Percentiles rank a stretch among this genome's conserved stretches.
Evolutionary conservation across 2,329 filamentous ascomycete genomes (phyloP).

Genomic region (Colletotrichum australisinense): DNA sequence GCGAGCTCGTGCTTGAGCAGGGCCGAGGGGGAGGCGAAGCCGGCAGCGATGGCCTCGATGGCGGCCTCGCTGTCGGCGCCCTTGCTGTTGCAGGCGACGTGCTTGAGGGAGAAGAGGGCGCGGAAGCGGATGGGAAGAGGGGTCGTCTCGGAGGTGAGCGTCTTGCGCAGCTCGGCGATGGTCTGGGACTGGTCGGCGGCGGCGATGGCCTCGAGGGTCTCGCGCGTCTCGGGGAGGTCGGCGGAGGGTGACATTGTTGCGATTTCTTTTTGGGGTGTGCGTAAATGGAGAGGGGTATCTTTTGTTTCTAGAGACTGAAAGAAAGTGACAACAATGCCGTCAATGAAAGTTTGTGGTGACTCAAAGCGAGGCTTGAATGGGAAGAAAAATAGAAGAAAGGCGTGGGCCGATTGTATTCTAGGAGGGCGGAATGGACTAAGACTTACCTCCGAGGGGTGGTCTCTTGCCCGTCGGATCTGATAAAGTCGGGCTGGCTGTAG

Average conservation of each 20-base stretch:
- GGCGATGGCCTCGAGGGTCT: constrained; percentile 31
- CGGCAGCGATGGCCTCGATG: constrained; percentile 87
- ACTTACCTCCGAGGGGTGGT: constrained; percentile 31
- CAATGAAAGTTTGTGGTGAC: background rate
- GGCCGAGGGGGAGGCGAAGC: constrained; percentile 85
- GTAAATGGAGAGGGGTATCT: constrained; percentile 11
- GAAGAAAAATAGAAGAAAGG: background rate
- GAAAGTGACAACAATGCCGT: background rate
- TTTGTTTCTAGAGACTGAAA: background rate
- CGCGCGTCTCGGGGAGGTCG: constrained; percentile 34
- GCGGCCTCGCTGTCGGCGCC: constrained; percentile 70
- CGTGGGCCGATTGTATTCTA: constrained; percentile 23
- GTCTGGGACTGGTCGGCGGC: constrained; percentile 39
- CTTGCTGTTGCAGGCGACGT: constrained; percentile 78
- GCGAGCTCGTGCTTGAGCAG: constrained; percentile 96
- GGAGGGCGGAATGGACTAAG: constrained; percentile 11
- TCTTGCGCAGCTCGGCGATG: constrained; percentile 75
- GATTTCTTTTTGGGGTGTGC: background rate
- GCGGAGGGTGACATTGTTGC: constrained; percentile 40
- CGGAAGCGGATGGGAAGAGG: constrained; percentile 92
- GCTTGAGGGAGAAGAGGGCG: constrained; percentile 97
- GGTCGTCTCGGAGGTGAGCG: constrained; percentile 82
- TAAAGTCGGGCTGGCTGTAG: constrained; percentile 20
- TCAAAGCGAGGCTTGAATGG: background rate
- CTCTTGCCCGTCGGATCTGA: constrained; percentile 25